phyloP scores from a whole-genome alignment of 768 basidiomycete genomes.

The Gloeophyllum trabeum region DNA sequence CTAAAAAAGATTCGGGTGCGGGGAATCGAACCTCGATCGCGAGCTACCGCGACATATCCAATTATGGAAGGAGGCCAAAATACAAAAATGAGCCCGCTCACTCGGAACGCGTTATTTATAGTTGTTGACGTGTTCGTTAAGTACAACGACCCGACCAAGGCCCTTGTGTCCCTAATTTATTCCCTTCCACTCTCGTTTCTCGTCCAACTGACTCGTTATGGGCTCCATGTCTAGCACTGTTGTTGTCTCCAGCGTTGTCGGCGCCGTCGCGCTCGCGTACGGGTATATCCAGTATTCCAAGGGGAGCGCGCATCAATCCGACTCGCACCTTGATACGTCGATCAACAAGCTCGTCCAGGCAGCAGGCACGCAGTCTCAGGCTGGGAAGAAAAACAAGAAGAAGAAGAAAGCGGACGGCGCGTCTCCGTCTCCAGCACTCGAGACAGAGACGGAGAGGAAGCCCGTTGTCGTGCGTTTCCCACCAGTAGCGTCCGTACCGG shows the following conservation, averaged over 20 bases:
- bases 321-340: slow-evolving; percentile 7
- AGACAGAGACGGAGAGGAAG: slow-evolving; percentile 16
- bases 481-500: slow-evolving; percentile 28
- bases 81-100: too few species aligned
- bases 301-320: slow-evolving; percentile 9
- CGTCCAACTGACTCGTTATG: slow-evolving; percentile 18
- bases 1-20: too few species aligned
- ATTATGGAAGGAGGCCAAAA: too few species aligned
- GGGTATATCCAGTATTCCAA: slow-evolving; percentile 19
- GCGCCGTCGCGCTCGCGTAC: slow-evolving; percentile 29
- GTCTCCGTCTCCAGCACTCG: slow-evolving; percentile 8
- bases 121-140: slow-evolving; percentile 16
- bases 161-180: neutral
- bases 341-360: slow-evolving; percentile 1
- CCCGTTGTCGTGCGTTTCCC: slow-evolving; percentile 24
- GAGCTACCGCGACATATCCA: too few species aligned
- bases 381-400: slow-evolving; percentile 19
- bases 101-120: slow-evolving; percentile 16
- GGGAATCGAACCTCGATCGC: too few species aligned
- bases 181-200: neutral
- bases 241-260: slow-evolving; percentile 22
- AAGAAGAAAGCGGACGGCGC: slow-evolving; percentile 10
- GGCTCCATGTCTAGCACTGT: slow-evolving; percentile 34
- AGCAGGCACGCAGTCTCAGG: slow-evolving; percentile 2
- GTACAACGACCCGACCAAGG: slow-evolving; percentile 6